Percentiles rank a stretch among this genome's conserved stretches.
Evolutionary conservation across 371 early-diverging fungal species (phyloP).

Genomic region (Blakeslea trispora): DNA sequence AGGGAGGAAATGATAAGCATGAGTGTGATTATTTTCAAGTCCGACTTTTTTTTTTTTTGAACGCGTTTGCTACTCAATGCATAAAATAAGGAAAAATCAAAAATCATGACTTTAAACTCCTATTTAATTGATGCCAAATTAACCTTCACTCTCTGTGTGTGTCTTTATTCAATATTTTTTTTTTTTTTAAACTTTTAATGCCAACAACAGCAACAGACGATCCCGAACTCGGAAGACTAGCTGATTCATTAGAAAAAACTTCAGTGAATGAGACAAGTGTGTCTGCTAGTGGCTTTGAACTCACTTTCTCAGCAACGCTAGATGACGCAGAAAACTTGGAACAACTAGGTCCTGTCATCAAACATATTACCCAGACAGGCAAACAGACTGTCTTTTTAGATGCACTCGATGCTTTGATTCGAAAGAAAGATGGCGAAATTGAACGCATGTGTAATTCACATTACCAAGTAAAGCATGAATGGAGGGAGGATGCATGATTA

Average conservation of each 20-base stretch:
- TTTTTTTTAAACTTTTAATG: too few relatives aligned
- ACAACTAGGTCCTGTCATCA: conserved; percentile 87
- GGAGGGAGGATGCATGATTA: too few relatives aligned
- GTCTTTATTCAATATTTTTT: too few relatives aligned
- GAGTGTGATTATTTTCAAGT: too few relatives aligned
- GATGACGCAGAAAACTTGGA: conserved; percentile 76
- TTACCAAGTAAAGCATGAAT: conserved; percentile 79
- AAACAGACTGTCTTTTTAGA: conserved; percentile 87
- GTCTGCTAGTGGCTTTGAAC: conserved; percentile 30
- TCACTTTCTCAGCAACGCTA: conserved; percentile 43
- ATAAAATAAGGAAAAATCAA: too few relatives aligned
- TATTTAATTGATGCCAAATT: too few relatives aligned
- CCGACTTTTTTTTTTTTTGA: too few relatives aligned
- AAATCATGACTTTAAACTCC: too few relatives aligned
- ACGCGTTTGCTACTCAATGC: too few relatives aligned
- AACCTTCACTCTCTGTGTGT: too few relatives aligned
- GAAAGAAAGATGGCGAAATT: conserved; percentile 94
- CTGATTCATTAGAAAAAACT: conserved; percentile 1
- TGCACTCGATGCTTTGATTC: conserved; percentile 78
- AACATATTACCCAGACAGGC: conserved; percentile 85
- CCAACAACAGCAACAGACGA: too few relatives aligned
- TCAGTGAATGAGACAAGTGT: conserved; percentile 25
- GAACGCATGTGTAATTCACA: conserved; percentile 96
- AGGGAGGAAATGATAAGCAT: too few relatives aligned
- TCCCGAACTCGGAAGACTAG: conserved; percentile 2